Base-by-base conservation (phyloP, 1,139 yeast genomes). In the Hanseniaspora sp. region DNA sequence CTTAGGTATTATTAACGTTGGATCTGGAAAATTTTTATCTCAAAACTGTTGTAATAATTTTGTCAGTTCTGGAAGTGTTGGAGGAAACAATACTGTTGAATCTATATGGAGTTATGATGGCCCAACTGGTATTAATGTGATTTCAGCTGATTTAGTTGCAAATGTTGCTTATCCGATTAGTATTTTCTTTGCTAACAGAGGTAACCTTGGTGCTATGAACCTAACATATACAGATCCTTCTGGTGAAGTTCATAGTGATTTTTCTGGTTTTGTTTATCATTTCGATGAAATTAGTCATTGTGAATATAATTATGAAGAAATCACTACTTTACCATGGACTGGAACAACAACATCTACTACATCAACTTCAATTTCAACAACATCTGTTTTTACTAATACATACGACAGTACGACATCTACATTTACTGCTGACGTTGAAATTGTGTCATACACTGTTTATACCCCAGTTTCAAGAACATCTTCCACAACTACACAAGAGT, bases 1-100 rank as follows among this genome's bases (percentile, higher is more conserved):
- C 77, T 76, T 92, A 68, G 99, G 98, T 61, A 85, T 98, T 75
- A 86, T 92, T 60, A 92, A 92, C 69, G 96, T 94, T 72, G 99
- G 99, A 68, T 88, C 97, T 35, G 98, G 97, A 73, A 82, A 95
- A 71, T 46, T 37, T 37, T 15, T 34, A 7, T 57, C 59, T 9
- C 54, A 55, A 47, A 49, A 51, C 11, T 58, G 57, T 39, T 57
- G 60, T 45, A 28, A 17, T 29, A 43, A 31, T 15, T 35, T 28
- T 13, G 17, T 28, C 12, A 29, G 43, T 1, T 35, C 41, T 11
- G 42, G 48, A 8, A 29, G 15, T 46, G 42, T 46, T n/a, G n/a
- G 35, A n/a, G 42, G 29, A 23, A 15, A 37, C 12, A 37, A 37
- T 8, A 29, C 43, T 9, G 18, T 43, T 7, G 33, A 45, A 18